These are phyloP conservation scores for Jimgerdemannia lactiflua DNA, from an alignment of 192 early-diverging fungal genomes.

Conservation along the genomic window DNA sequence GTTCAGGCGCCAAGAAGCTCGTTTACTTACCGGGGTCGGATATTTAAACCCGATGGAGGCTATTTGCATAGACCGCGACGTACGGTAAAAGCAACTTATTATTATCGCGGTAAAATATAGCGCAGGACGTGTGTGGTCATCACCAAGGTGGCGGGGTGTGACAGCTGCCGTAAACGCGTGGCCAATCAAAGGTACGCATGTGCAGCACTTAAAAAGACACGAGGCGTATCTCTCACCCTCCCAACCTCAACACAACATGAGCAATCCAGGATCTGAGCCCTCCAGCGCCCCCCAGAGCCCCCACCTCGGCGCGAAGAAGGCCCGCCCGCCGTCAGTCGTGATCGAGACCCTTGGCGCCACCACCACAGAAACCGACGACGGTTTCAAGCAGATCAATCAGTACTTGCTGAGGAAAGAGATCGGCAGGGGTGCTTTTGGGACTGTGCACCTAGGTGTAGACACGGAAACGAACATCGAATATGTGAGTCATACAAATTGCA, in stretches of 20 bases:
- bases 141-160: too few species aligned
- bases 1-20: too few species aligned
- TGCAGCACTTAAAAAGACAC: too few species aligned
- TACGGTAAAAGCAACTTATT: too few species aligned
- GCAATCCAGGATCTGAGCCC: background rate
- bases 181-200: too few species aligned
- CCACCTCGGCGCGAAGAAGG: background rate
- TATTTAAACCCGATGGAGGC: too few species aligned
- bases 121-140: too few species aligned
- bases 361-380: conserved; percentile 66
- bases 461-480: conserved; percentile 46
- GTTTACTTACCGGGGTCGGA: too few species aligned
- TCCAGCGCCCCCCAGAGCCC: background rate
- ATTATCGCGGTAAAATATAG: too few species aligned
- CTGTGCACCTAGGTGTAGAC: conserved; percentile 74
- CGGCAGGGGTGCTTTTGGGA: conserved; percentile 88
- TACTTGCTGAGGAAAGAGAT: conserved; percentile 76
- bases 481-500: conserved; percentile 36
- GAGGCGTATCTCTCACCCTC: too few species aligned
- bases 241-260: background rate
- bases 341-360: conserved; percentile 55
- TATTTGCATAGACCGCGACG: too few species aligned
- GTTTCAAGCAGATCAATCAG: conserved; percentile 75
- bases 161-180: too few species aligned
- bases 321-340: conserved; percentile 31